Percentiles rank a stretch among this genome's conserved stretches.
Evolutionary conservation across 1,284 basidiomycete species (phyloP).

Genomic region (Volvariella volvacea): DNA sequence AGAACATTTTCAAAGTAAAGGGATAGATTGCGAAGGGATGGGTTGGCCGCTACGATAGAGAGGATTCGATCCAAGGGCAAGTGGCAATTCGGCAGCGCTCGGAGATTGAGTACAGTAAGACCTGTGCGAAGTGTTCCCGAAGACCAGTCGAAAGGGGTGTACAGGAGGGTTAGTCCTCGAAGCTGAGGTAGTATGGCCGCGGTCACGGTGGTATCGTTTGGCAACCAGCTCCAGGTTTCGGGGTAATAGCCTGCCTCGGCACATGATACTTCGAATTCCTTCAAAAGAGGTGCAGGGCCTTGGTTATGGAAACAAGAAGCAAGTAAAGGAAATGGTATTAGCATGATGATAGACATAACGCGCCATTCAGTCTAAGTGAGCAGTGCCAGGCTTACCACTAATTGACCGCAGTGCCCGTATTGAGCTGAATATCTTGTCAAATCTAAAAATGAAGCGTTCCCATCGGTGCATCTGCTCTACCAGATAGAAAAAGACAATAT

Average conservation of each 20-base stretch:
- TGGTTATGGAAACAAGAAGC: conserved; percentile 8
- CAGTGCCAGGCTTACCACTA: conserved; percentile 38
- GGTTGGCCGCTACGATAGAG: conserved; percentile 51
- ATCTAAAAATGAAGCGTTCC: conserved; percentile 72
- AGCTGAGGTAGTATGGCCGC: conserved; percentile 37
- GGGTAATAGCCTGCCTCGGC: conserved; percentile 52
- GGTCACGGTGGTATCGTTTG: conserved; percentile 35
- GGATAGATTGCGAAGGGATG: conserved; percentile 44
- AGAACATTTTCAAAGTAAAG: conserved; percentile 55
- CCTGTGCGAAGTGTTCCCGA: conserved; percentile 56
- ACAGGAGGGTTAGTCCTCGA: conserved; percentile 51
- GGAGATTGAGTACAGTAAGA: conserved; percentile 51
- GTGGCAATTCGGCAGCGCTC: conserved; percentile 54
- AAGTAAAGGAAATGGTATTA: not conserved
- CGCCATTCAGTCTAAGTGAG: not conserved
- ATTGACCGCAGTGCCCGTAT: conserved; percentile 64
- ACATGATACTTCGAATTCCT: conserved; percentile 71
- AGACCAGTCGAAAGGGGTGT: conserved; percentile 70
- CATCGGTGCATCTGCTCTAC: conserved; percentile 73
- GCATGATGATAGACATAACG: not conserved
- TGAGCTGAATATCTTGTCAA: conserved; percentile 66
- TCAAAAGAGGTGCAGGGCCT: conserved; percentile 66
- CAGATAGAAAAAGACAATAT: conserved; percentile 70
- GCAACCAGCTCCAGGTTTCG: conserved; percentile 64
- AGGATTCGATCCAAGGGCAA: conserved; percentile 61